Base-by-base conservation (phyloP, 2,329 filamentous ascomycete species). In the Clarireedia sp. region DNA sequence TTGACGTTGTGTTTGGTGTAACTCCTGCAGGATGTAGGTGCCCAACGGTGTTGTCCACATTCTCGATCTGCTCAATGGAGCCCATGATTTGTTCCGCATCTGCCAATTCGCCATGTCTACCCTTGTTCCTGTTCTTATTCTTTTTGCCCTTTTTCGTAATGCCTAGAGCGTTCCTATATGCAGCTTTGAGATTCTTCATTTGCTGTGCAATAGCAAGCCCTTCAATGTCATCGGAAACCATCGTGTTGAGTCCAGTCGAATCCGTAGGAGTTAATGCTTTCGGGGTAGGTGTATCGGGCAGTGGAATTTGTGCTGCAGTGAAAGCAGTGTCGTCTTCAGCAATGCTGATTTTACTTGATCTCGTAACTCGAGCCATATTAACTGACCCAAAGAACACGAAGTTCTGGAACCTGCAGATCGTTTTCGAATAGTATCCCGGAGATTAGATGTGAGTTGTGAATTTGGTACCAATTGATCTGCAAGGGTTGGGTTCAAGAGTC, bases 171-270 rank as follows among this genome's bases (percentile, higher is more conserved):
- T 46, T 62, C 53, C 63, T 61, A 58, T 68, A 69, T 23, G 66
- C 67, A 45, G 66, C 66, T 56, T 69, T 69, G 24, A 69, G 59
- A 40, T 59, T 59, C 54, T 66, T 67, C 33, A 68, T 48, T 47
- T 68, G 62, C 23, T 60, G 59, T 23, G 61, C 61, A 9, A 65
- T 49, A 17, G 57, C 48, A 41, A 57, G 55, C 9, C 63, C 65
- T 43, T 65, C 60, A 33, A 41, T 52, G 24, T 57, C 38, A 29
- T 60, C 57, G 19, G 57, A 56, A 17, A 52, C 45, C 58, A 65
- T 62, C 36, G 49, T n/a, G 54, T 61, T 60, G 3, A 53, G n/a
- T 47, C 43, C 50, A 51, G 62, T 52, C 48, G 61, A 59, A 24
- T 40, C 44, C 26, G 43, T 41, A 8, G 64, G 59, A 51, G 64